Evolutionary conservation across 1,139 yeast species (phyloP), one percentile per base, ranked within the genome.

Genomic region (Geotrichum restrictum): DNA sequence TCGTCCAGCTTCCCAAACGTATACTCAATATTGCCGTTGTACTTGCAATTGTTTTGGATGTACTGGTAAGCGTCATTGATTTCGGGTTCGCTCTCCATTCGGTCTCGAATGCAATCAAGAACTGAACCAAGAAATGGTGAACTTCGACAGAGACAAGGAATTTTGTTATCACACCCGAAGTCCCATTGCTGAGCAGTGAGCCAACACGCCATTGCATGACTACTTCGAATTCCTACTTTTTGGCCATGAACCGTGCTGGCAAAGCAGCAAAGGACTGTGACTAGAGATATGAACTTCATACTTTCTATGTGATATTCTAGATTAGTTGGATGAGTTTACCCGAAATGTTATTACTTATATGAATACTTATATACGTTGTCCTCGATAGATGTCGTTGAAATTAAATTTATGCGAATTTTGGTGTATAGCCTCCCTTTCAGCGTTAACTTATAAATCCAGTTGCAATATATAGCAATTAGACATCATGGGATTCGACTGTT

Each of bases 121-220:
- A 51, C 53, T 13, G 54, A 51, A 7, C 53, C 52, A 2, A 54
- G 44, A 41, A 49, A 54, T 4, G 51, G 47, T 2, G 13, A 10
- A n/a, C 39, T 48, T 31, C 18, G 38, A 36, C 56, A 54, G 7
- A 41, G 54, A 22, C 56, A 54, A 10, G 24, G 13, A 14, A 18
- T 43, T 18, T 38, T 40, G 22, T 41, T 33, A 4, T 37, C 24
- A 33, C 56, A 54, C 2, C 53, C 53, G 40, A 51, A 51, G 46
- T 51, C 41, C 33, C 43, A 45, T n/a, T 48, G 37, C 16, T 33
- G 36, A 18, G 54, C 46, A 11, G 54, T 50, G 6, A 47, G 29
- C 54, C 54, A 54, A 31, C 56, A 54, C 3, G 56, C 56, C 16
- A 54, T 33, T 4, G 52, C 56, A 31, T 42, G 38, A 24, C 49